Evolutionary conservation across 139 green algal genomes (phyloP).

Genomic region (Nannochloris sp.): DNA sequence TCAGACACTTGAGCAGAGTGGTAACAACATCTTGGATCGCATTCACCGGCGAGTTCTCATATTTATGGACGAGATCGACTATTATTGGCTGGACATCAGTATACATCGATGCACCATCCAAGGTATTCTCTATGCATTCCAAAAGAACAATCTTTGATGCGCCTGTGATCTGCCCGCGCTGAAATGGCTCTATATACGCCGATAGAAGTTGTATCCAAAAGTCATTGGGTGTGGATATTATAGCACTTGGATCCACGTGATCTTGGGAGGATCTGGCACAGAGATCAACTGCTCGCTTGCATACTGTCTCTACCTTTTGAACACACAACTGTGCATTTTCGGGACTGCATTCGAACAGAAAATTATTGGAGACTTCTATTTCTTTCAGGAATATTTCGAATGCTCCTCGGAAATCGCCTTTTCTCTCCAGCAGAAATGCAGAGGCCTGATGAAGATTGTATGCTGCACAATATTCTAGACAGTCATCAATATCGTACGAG

Average conservation of each 20-base stretch:
- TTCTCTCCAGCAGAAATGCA: slow-evolving; percentile 50
- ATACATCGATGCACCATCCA: not conserved
- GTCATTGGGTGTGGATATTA: not conserved
- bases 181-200: too few species aligned
- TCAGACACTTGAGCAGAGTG: too few species aligned
- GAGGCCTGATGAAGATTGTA: slow-evolving; percentile 29
- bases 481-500: slow-evolving; percentile 48
- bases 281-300: not conserved
- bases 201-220: not conserved
- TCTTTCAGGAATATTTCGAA: slow-evolving; percentile 27
- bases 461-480: slow-evolving; percentile 35
- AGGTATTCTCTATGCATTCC: not conserved
- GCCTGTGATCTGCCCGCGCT: too few species aligned
- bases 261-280: slow-evolving; percentile 11
- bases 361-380: slow-evolving; percentile 17
- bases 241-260: not conserved
- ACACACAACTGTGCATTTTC: not conserved
- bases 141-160: not conserved
- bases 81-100: too few species aligned
- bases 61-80: too few species aligned
- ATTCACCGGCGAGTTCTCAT: too few species aligned
- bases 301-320: not conserved
- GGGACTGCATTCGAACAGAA: slow-evolving; percentile 5
- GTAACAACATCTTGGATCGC: too few species aligned
- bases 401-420: slow-evolving; percentile 40